These are phyloP conservation scores for Chimonanthus salicifolius DNA, from an alignment of 164 flowering plant species.

Conservation along the genomic window DNA sequence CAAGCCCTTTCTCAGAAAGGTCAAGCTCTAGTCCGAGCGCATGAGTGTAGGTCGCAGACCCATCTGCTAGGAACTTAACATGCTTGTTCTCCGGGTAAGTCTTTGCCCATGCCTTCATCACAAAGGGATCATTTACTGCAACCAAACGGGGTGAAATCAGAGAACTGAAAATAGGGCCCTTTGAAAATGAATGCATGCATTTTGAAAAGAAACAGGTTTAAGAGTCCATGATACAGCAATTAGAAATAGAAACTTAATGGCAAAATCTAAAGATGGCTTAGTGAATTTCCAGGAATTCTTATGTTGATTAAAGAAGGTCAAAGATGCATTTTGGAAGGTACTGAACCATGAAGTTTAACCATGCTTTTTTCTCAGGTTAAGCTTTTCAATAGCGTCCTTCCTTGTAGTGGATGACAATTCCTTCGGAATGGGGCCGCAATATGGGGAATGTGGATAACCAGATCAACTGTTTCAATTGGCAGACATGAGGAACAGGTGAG, in stretches of 20 bases:
- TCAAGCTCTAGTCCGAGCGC: constrained; percentile 93
- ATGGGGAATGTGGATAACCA: no score
- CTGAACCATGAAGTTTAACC: neutral
- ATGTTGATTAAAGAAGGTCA: neutral
- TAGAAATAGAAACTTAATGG: no score
- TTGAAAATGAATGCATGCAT: no score
- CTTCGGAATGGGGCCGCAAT: no score
- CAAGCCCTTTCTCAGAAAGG: constrained; percentile 82
- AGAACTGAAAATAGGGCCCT: no score
- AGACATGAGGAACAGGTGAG: no score
- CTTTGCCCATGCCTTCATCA: constrained; percentile 95
- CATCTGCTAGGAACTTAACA: constrained; percentile 91
- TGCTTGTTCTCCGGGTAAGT: constrained; percentile 79
- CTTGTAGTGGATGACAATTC: no score
- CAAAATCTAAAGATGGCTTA: neutral
- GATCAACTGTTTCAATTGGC: no score
- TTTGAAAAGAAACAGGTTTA: no score
- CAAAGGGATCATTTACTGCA: constrained; percentile 94
- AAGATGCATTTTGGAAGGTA: neutral
- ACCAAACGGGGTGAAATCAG: constrained; percentile 2
- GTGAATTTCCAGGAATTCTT: neutral
- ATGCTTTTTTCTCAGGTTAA: no score
- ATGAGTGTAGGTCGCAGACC: constrained; percentile 68
- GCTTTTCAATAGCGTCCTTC: no score
- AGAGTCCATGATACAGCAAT: no score